These are phyloP conservation scores for Yamadazyma songkhlaensis DNA, from an alignment of 1,139 yeast genomes.

Conservation along the genomic window DNA sequence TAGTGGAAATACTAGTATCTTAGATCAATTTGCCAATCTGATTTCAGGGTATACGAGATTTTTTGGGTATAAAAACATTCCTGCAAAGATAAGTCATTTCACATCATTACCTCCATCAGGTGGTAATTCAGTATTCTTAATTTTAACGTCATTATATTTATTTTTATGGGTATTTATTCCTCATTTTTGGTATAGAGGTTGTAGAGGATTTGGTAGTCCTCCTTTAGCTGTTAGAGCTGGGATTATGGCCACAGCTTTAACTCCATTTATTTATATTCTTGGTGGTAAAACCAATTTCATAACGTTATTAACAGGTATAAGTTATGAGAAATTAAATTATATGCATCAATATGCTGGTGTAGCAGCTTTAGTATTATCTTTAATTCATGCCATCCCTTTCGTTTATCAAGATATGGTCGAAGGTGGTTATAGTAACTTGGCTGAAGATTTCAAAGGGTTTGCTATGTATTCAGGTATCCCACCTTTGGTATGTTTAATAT, in stretches of 20 bases:
- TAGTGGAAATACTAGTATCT: conserved; percentile 10
- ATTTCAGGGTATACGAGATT: conserved; percentile 41
- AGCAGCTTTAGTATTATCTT: conserved; percentile 43
- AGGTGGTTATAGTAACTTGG: conserved; percentile 42
- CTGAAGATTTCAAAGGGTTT: conserved; percentile 14
- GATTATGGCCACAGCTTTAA: conserved; percentile 48
- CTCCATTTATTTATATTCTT: conserved; percentile 50
- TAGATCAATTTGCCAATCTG: conserved; percentile 24
- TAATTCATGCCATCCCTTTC: conserved; percentile 58
- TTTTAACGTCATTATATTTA: conserved; percentile 42
- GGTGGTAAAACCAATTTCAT: conserved; percentile 55
- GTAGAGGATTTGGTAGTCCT: conserved; percentile 62
- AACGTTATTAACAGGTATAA: conserved; percentile 50
- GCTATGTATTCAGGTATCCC: conserved; percentile 33
- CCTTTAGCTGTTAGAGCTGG: conserved; percentile 60
- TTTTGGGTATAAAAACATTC: conserved; percentile 49
- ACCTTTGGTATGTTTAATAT: conserved; percentile 45
- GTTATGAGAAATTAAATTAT: conserved; percentile 54
- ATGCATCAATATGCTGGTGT: conserved; percentile 52
- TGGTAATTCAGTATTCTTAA: conserved; percentile 44
- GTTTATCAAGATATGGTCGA: conserved; percentile 44
- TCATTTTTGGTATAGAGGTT: conserved; percentile 54
- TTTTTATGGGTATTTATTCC: conserved; percentile 47
- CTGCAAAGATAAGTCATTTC: conserved; percentile 28
- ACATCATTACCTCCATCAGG: conserved; percentile 53